Base-by-base conservation (phyloP, 805 yeast genomes). In the Candida patagonica region DNA sequence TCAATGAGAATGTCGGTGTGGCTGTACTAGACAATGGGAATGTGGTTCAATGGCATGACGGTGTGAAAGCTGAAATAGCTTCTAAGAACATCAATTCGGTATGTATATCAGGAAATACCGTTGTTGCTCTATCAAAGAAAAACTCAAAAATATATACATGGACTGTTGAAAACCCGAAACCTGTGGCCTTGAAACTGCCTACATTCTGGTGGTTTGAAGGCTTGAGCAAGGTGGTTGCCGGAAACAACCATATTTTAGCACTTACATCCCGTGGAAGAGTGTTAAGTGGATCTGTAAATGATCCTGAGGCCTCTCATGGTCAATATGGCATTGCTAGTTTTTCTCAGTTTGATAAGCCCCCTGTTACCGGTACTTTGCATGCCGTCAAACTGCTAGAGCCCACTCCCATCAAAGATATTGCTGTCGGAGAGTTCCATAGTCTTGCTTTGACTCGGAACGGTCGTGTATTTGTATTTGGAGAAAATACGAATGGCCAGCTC, bases 391-490 rank as follows among this genome's bases (percentile, higher is more conserved):
- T 80, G 26, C 57, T 84, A 48, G 68, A 74, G 42, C 19, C 29
- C 6, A 27, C 21, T n/a, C 47, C 51, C 1, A 75, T 85, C 38
- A 59, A 52, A 3, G 65, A 74, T 49, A 70, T 89, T 30, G 84
- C 92, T 1, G 66, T 83, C 43, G 96, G 97, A 7, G 67, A 69
- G 36, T 67, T 66, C 56, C 94, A 86, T 60, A 74, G 87, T 3
- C 56, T 87, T 25, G 89, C 78, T 5, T 56, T 73, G n/a, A 89
- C 84, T 50, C 51, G 65, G 1, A 53, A 65, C n/a, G 92, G 89
- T 6, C 66, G 68, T 38, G 63, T 86, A n/a, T 82, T 80, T 74
- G 72, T 86, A 1, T 88, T 92, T 74, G 98, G 98, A 19, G 73
- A 74, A 42, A 89, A 89, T 57, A 67, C 74, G 3, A 75, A 63